Base-by-base conservation (phyloP, 1,284 basidiomycete species). In the Ceratobasidium sp. region DNA sequence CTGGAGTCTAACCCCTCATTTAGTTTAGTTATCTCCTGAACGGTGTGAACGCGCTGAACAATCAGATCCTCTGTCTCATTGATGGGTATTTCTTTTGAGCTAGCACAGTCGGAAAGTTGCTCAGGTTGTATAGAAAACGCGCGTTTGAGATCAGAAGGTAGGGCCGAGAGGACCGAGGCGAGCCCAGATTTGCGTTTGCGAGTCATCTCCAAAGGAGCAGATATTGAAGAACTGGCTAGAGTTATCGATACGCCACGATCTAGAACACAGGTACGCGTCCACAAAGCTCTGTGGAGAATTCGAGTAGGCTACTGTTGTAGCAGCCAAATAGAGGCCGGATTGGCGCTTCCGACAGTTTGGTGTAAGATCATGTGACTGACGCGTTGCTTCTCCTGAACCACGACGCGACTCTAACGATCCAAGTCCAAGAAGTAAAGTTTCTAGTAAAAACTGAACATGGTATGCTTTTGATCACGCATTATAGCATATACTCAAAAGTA, bases 121-220 rank as follows among this genome's bases (percentile, higher is more conserved):
- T 57, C n/a, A n/a, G 50, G 53, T 36, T 30, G 39, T 12, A 14
- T 39, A 28, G 43, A 52, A 23, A 69, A 57, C 26, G 52, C 50
- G n/a, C 36, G 52, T 50, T 46, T 55, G 21, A 69, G 50, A 18
- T 69, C 65, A 45, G 50, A 39, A 9, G 65, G 65, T 5, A 69
- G 36, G 8, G 65, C 57, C 8, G 65, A 69, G 26, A 69, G 65
- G 10, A 69, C 46, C 32, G 65, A 69, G 26, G 52, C 52, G 23
- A 69, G 39, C 30, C 65, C 60, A 69, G 65, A n/a, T 53, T 69
- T 69, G 16, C 65, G 50, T 57, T 69, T 69, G 26, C 65, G 65
- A 28, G 52, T 48, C 65, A 69, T 69, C 34, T 16, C 8, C 8
- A 18, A 8, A n/a, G n/a, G n/a, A n/a, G n/a, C n/a, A n/a, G n/a